Base-by-base conservation (phyloP, 805 yeast species). In the Yamadazyma sp. region DNA sequence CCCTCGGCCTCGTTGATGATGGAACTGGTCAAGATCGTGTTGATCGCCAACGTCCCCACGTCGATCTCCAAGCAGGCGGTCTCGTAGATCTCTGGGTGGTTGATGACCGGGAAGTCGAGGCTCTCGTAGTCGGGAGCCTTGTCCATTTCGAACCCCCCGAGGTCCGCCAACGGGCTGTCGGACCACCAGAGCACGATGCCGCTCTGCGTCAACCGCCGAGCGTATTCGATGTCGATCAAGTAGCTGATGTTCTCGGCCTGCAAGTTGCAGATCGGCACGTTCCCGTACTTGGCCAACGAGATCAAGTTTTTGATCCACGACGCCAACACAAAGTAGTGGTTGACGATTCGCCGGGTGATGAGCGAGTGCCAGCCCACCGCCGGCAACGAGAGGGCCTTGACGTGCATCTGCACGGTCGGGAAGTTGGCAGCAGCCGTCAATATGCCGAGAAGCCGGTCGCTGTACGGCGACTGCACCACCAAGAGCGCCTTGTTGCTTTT, bases 111-210 rank as follows among this genome's bases (percentile, higher is more conserved):
- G 47, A 87, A 81, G 23, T 77, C 79, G 29, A 81, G 63, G 23
- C 60, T 64, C 37, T 80, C 82, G 41, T 78, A 84, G 40, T 78
- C 79, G 15, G 68, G 64, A 15, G 67, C 46, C 7, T 64, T 67
- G 50, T 84, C 93, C 49, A 73, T 76, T 55, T 88, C 90, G 28
- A 65, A 54, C 1, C 95, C 96, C 20, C 96, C 97, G 52, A 77
- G 82, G 53, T 88, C 96, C 0, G 96, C 91, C 30, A 74, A 60
- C 1, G 91, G 84, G 13, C 71, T 70, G 3, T 81, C 77, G 0
- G 95, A 85, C 98, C 99, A 93, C 98, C 99, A 93, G 20, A 95
- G 64, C 5, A 91, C 82, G 27, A 85, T 75, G 42, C 80, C 77
- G 32, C 77, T 75, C 32, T 78, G 71, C 13, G 67, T 67, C 39